phyloP scores from a whole-genome alignment of 257 asterid genomes.

The Scutellaria barbata region DNA sequence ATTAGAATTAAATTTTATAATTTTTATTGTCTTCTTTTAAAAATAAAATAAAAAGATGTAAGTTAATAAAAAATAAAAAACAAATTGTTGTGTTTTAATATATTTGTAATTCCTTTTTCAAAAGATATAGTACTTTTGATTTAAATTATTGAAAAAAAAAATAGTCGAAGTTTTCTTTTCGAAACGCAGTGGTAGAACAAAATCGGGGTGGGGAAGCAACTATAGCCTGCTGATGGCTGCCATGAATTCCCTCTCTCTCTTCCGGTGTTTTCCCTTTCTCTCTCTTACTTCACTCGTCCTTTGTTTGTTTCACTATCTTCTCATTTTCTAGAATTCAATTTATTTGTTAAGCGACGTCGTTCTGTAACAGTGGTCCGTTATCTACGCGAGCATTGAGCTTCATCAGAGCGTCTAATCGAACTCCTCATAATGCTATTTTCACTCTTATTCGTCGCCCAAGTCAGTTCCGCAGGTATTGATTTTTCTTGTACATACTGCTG shows the following conservation, averaged over 20 bases:
- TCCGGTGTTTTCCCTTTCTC: conserved; percentile 45
- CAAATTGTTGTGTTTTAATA: too few relatives aligned
- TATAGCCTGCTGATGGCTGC: conserved; percentile 40
- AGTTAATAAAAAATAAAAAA: too few relatives aligned
- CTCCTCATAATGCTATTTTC: conserved; percentile 30
- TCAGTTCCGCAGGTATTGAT: conserved; percentile 56
- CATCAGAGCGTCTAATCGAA: conserved; percentile 48
- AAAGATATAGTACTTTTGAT: too few relatives aligned
- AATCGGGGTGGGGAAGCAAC: not conserved
- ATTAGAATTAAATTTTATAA: too few relatives aligned
- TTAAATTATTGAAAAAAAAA: too few relatives aligned
- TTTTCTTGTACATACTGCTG: conserved; percentile 26
- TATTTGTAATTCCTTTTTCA: too few relatives aligned
- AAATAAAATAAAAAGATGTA: too few relatives aligned
- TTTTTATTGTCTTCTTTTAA: too few relatives aligned
- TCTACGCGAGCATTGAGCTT: conserved; percentile 48
- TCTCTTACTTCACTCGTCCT: not conserved
- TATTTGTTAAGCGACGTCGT: conserved; percentile 28
- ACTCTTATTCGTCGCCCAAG: conserved; percentile 43
- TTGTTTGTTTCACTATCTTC: not conserved
- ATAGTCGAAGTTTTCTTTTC: too few relatives aligned
- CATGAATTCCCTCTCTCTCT: conserved; percentile 48
- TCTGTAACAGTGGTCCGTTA: conserved; percentile 54
- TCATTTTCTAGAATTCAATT: conserved; percentile 30
- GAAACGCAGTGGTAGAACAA: too few relatives aligned